Evolutionary conservation across 164 flowering plant genomes (phyloP).

Genomic region (Kalanchoe fedtschenkoi): DNA sequence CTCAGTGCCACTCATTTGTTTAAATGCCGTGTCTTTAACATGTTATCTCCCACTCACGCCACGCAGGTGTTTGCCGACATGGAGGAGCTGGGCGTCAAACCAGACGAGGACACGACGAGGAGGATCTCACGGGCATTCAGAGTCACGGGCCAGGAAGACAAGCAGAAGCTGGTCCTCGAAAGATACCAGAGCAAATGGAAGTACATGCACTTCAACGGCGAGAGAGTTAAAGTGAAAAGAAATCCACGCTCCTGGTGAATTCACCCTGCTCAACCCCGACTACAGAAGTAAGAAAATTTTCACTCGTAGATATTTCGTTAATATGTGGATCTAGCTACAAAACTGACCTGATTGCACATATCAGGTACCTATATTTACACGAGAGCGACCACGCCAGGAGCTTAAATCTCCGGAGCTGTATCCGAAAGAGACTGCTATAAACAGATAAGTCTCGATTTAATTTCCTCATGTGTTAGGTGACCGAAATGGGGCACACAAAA

Average conservation of each 20-base stretch:
- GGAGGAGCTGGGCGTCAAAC: conserved; percentile 90
- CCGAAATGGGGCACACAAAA: not conserved
- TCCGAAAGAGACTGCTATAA: not conserved
- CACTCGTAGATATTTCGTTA: not conserved
- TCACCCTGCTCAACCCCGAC: too few species aligned
- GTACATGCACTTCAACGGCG: conserved; percentile 78
- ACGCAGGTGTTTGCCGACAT: conserved; percentile 89
- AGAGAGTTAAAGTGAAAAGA: conserved; percentile 54
- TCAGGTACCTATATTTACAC: not conserved
- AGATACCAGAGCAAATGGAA: conserved; percentile 64
- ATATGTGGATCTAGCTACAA: not conserved
- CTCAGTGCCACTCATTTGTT: not conserved
- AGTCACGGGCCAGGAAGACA: conserved; percentile 55
- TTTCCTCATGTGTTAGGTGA: not conserved
- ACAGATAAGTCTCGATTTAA: not conserved
- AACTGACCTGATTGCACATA: not conserved
- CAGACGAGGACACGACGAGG: conserved; percentile 72
- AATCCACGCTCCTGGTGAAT: conserved; percentile 14
- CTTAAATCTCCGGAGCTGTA: not conserved
- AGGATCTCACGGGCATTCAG: conserved; percentile 58
- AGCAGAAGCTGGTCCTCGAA: conserved; percentile 38
- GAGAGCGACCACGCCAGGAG: not conserved
- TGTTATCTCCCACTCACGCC: not conserved
- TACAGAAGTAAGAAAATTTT: not conserved
- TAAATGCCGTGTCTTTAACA: not conserved